Conservation (phyloP, 176 grass and related monocot species). For the Oryza nivara region DNA sequence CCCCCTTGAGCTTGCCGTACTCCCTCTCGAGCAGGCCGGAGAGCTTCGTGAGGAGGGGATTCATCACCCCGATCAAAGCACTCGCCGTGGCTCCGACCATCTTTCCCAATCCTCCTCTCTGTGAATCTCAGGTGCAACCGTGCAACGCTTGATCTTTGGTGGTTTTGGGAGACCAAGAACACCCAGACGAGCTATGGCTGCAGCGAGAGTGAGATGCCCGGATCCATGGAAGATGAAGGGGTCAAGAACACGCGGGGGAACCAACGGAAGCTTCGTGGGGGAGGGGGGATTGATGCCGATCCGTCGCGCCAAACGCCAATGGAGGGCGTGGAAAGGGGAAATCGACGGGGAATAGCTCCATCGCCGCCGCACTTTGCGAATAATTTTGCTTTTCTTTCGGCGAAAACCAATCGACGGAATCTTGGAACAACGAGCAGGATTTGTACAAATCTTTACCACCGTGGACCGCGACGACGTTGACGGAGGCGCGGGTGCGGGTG, state of each 20-base stretch:
- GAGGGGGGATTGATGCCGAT: not conserved
- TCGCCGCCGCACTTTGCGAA: not conserved
- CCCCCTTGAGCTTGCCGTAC: not conserved
- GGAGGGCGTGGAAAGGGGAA: too few species aligned
- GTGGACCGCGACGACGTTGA: not conserved
- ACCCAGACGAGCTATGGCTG: not conserved
- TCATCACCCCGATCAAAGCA: conserved; percentile 24
- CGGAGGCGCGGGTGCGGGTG: not conserved
- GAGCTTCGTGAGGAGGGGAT: conserved; percentile 10
- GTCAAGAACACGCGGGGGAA: too few species aligned
- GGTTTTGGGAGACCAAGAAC: not conserved
- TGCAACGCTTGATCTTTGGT: not conserved
- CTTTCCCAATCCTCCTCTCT: not conserved
- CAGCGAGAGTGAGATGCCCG: too few species aligned
- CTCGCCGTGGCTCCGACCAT: conserved; percentile 40
- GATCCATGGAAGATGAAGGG: too few species aligned
- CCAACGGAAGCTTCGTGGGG: too few species aligned
- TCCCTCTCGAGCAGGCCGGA: not conserved
- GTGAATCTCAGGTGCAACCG: too few species aligned
- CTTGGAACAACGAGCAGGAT: not conserved
- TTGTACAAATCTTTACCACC: not conserved
- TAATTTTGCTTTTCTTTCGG: not conserved
- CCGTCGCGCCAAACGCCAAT: not conserved
- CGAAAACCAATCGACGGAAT: not conserved
- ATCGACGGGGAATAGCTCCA: not conserved